Percentiles rank a stretch among this genome's conserved stretches.
phyloP scores from a whole-genome alignment of 768 basidiomycete species.

The Boletus reticulatus region DNA sequence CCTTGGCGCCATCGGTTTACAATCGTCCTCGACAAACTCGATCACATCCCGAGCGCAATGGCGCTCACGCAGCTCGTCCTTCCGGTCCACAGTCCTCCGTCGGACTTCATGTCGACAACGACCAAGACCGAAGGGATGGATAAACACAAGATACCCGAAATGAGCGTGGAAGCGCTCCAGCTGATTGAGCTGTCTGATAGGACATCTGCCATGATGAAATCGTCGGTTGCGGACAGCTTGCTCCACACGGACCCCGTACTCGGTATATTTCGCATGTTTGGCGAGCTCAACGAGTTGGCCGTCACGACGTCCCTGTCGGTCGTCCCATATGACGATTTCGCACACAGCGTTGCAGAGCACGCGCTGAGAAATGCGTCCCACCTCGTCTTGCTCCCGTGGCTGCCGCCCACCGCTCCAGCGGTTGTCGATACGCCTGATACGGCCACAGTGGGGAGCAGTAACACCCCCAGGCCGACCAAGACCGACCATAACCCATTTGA shows the following conservation, averaged over 20 bases:
- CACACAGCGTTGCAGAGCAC: slow-evolving; percentile 65
- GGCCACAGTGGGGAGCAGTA: too few species aligned
- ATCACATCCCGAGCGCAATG: slow-evolving; percentile 90
- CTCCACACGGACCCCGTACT: slow-evolving; percentile 72
- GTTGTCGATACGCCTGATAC: slow-evolving; percentile 1
- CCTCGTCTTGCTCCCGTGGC: slow-evolving; percentile 84
- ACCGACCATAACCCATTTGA: slow-evolving; percentile 67
- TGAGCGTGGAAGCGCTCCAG: slow-evolving; percentile 73
- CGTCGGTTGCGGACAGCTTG: slow-evolving; percentile 63
- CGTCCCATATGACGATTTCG: slow-evolving; percentile 74
- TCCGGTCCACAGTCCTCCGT: slow-evolving; percentile 21
- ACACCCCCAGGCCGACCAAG: slow-evolving; percentile 14
- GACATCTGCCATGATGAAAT: slow-evolving; percentile 62
- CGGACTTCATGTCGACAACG: slow-evolving; percentile 6
- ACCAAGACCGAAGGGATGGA: slow-evolving; percentile 6
- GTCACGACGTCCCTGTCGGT: slow-evolving; percentile 68
- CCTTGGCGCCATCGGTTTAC: slow-evolving; percentile 63
- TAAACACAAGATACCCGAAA: slow-evolving; percentile 17
- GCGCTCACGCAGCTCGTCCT: slow-evolving; percentile 82
- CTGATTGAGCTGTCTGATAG: slow-evolving; percentile 81
- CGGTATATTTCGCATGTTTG: slow-evolving; percentile 74
- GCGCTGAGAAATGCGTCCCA: slow-evolving; percentile 60
- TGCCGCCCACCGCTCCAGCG: slow-evolving; percentile 37
- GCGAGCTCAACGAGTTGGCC: slow-evolving; percentile 63
- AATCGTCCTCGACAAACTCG: slow-evolving; percentile 86